phyloP scores from a whole-genome alignment of 1,284 basidiomycete species.

The Marasmius sp. region DNA sequence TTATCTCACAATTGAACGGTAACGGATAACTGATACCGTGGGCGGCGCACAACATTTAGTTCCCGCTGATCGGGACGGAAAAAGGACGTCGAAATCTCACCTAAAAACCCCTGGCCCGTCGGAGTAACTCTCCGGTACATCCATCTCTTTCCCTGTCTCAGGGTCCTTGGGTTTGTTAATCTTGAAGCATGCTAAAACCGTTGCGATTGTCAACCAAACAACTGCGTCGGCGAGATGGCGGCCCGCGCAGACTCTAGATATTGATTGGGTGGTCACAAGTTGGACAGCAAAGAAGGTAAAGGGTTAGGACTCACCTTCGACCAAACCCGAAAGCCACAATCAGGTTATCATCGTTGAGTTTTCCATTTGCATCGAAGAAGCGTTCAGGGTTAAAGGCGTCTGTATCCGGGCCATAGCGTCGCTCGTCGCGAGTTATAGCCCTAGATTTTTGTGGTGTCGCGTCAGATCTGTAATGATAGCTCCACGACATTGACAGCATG shows the following conservation, averaged over 20 bases:
- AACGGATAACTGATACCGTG: background rate
- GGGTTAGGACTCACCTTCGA: conserved; percentile 24
- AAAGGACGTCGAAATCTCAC: background rate
- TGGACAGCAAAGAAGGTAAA: background rate
- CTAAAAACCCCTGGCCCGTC: background rate
- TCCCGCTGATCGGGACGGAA: background rate
- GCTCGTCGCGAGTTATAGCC: conserved; percentile 32
- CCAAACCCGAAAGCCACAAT: conserved; percentile 31
- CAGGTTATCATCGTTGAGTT: conserved; percentile 22
- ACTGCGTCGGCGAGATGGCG: background rate
- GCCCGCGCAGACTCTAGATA: conserved; percentile 1
- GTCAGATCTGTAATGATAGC: background rate
- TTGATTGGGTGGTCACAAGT: background rate
- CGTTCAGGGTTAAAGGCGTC: conserved; percentile 29
- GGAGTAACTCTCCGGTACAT: background rate
- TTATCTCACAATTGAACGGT: background rate
- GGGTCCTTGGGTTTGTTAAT: conserved; percentile 1
- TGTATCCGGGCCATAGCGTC: conserved; percentile 26
- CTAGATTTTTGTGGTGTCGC: conserved; percentile 15
- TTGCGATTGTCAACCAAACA: conserved; percentile 8
- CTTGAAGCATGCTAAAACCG: conserved; percentile 4
- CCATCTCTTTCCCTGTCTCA: conserved; percentile 1
- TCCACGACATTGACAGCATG: background rate
- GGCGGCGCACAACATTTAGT: background rate
- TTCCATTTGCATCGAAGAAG: conserved; percentile 23